Evolutionary conservation across 2,329 filamentous ascomycete species (phyloP).

Genomic region (Trichoderma hamatum): DNA sequence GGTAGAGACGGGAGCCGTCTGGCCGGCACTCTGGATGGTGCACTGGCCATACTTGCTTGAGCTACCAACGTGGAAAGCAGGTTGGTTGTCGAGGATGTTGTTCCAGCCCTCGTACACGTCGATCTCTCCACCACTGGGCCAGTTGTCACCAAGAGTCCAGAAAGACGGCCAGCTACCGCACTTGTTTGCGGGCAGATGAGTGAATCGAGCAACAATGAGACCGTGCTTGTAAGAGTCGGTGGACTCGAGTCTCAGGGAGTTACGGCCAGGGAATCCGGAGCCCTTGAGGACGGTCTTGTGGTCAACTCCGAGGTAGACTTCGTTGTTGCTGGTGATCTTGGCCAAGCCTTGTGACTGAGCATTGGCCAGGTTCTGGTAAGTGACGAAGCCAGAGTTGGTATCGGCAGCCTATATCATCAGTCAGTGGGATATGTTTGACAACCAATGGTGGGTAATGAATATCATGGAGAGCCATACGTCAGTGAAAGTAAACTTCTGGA

Average conservation of each 20-base stretch:
- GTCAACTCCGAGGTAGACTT: slow-evolving; percentile 48
- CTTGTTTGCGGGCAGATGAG: slow-evolving; percentile 65
- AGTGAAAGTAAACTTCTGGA: slow-evolving; percentile 51
- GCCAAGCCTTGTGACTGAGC: slow-evolving; percentile 44
- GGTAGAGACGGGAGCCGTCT: slow-evolving; percentile 40
- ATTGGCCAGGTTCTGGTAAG: slow-evolving; percentile 48
- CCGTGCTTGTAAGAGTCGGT: slow-evolving; percentile 64
- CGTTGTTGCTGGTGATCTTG: slow-evolving; percentile 34
- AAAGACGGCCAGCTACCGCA: slow-evolving; percentile 76
- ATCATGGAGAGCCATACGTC: slow-evolving; percentile 34
- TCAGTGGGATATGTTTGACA: not conserved
- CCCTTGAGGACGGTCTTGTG: slow-evolving; percentile 33
- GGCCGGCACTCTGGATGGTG: slow-evolving; percentile 36
- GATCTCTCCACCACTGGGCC: slow-evolving; percentile 66
- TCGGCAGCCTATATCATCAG: slow-evolving; percentile 45
- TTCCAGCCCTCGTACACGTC: slow-evolving; percentile 72
- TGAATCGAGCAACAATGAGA: slow-evolving; percentile 70
- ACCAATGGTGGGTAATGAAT: not conserved
- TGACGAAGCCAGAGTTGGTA: slow-evolving; percentile 67
- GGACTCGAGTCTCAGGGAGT: slow-evolving; percentile 68
- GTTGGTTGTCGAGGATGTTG: slow-evolving; percentile 53
- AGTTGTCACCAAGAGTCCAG: slow-evolving; percentile 56
- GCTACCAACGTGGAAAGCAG: slow-evolving; percentile 60
- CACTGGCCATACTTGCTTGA: slow-evolving; percentile 41
- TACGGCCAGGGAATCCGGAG: slow-evolving; percentile 42